These are phyloP conservation scores for Arthrobotrys conoides DNA, from an alignment of 2,329 filamentous ascomycete genomes.

Conservation along the genomic window DNA sequence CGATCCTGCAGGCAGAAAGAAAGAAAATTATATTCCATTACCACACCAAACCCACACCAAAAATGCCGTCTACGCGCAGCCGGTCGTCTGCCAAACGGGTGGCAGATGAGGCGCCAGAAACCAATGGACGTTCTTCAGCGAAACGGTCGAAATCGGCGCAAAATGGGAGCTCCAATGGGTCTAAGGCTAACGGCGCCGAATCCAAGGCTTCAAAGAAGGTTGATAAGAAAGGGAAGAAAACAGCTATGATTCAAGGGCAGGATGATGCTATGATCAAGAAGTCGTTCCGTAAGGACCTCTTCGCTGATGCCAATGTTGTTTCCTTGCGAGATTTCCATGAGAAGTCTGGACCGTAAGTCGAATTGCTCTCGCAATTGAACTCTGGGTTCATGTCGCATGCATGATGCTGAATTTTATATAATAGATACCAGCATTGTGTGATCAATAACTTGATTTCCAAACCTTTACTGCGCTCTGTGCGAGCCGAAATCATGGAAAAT, in stretches of 20 bases:
- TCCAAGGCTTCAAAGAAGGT: conserved; percentile 14
- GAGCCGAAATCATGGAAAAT: conserved; percentile 88
- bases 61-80: conserved; percentile 57
- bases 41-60: conserved; percentile 24
- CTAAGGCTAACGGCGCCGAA: conserved; percentile 27
- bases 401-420: conserved; percentile 16
- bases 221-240: conserved; percentile 52
- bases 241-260: conserved; percentile 53
- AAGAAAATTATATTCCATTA: neutral
- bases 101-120: conserved; percentile 51
- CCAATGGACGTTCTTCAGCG: conserved; percentile 55
- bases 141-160: conserved; percentile 51
- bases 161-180: conserved; percentile 41
- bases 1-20: neutral
- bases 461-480: conserved; percentile 84
- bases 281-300: conserved; percentile 77
- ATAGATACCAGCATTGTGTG: conserved; percentile 89
- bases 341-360: conserved; percentile 71
- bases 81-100: conserved; percentile 55
- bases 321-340: conserved; percentile 76
- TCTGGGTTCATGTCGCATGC: neutral
- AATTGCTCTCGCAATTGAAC: conserved; percentile 22
- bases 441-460: conserved; percentile 86
- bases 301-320: conserved; percentile 73
- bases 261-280: conserved; percentile 53